These are phyloP conservation scores for Grosmannia serpens DNA, from an alignment of 2,329 filamentous ascomycete species.

Conservation along the genomic window DNA sequence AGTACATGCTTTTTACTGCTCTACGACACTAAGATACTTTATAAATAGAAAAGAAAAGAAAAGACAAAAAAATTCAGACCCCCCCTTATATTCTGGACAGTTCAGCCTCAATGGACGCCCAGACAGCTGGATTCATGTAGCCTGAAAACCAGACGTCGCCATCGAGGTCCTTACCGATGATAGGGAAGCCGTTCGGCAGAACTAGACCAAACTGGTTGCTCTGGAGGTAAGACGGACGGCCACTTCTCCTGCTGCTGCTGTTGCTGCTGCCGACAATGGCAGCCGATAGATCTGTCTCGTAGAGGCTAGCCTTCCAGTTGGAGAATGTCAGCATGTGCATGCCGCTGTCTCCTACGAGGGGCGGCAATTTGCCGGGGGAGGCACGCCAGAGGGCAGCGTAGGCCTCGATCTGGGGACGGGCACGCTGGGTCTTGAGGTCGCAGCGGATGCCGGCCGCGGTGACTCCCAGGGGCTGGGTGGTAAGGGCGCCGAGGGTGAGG, in stretches of 20 bases:
- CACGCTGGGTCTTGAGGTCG: slow-evolving; percentile 20
- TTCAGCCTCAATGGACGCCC: slow-evolving; percentile 13
- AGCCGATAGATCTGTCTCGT: slow-evolving; percentile 16
- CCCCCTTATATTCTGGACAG: not conserved
- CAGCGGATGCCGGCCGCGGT: slow-evolving; percentile 17
- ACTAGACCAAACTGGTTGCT: slow-evolving; percentile 14
- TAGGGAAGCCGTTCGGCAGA: slow-evolving; percentile 17
- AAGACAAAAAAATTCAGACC: not conserved
- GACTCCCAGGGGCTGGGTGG: slow-evolving; percentile 19
- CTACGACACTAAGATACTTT: too few species aligned
- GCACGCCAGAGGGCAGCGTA: slow-evolving; percentile 18
- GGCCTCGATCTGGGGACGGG: slow-evolving; percentile 23
- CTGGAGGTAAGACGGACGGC: slow-evolving; percentile 16
- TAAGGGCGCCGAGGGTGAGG: slow-evolving; percentile 14
- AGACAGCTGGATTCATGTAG: slow-evolving; percentile 15
- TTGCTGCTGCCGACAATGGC: slow-evolving; percentile 7
- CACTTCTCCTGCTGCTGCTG: not conserved
- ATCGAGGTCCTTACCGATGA: slow-evolving; percentile 18
- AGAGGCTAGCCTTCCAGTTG: slow-evolving; percentile 7
- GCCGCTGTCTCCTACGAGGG: slow-evolving; percentile 18
- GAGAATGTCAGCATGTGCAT: slow-evolving; percentile 20
- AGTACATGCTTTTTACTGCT: too few species aligned
- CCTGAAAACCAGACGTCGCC: slow-evolving; percentile 20
- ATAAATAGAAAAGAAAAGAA: too few species aligned
- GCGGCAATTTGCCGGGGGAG: slow-evolving; percentile 14